Conservation (phyloP, 2,329 filamentous ascomycete genomes). For the Fusarium xylarioides region DNA sequence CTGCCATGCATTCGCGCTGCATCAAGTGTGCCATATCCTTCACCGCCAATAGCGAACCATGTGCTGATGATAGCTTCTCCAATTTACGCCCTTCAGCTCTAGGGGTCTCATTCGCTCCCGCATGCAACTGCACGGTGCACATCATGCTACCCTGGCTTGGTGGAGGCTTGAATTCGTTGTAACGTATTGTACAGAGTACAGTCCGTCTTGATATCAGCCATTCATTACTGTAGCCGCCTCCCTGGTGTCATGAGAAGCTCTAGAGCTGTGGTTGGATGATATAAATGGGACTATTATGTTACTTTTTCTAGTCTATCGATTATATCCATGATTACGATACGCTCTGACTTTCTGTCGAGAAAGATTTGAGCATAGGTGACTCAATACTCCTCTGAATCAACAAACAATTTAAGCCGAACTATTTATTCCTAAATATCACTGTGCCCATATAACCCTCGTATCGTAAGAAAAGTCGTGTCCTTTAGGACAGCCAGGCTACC, state of each 20-base stretch:
- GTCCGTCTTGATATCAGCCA: background rate
- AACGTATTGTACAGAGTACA: conserved; percentile 13
- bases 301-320: background rate
- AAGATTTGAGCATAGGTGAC: background rate
- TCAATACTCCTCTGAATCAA: background rate
- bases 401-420: background rate
- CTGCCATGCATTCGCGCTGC: conserved; percentile 29
- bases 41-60: conserved; percentile 36
- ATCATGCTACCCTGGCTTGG: background rate
- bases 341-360: background rate
- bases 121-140: conserved; percentile 3
- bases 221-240: conserved; percentile 12
- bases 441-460: background rate
- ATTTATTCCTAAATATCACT: background rate
- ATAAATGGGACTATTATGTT: background rate
- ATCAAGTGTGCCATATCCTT: conserved; percentile 27
- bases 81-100: background rate
- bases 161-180: conserved; percentile 1
- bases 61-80: conserved; percentile 10
- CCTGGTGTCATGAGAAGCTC: background rate
- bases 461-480: background rate
- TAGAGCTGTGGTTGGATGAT: background rate
- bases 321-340: background rate
- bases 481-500: background rate
- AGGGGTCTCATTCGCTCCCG: conserved; percentile 17